phyloP scores from a whole-genome alignment of 2,329 filamentous ascomycete species.

The Paradendryphiella salina region DNA sequence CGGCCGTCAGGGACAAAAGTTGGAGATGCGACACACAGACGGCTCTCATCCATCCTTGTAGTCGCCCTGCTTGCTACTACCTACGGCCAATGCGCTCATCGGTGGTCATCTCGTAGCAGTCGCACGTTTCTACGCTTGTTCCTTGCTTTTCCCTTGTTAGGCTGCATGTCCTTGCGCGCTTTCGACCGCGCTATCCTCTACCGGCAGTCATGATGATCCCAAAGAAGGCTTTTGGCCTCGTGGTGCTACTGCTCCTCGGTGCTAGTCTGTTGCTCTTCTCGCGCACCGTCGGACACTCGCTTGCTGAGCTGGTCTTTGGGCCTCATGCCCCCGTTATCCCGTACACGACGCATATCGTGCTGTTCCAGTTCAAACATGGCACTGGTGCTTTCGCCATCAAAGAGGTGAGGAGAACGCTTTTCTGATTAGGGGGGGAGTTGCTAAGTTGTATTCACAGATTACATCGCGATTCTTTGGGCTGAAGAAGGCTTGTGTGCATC shows the following conservation, averaged over 20 bases:
- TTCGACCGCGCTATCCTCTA: conserved; percentile 2
- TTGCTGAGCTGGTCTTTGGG: conserved; percentile 21
- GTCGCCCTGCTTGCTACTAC: background rate
- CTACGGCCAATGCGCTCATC: conserved; percentile 5
- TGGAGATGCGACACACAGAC: background rate
- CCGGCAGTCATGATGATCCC: conserved; percentile 26
- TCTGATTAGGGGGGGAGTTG: background rate
- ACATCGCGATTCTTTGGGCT: conserved; percentile 37
- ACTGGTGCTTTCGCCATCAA: conserved; percentile 32
- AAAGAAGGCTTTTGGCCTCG: conserved; percentile 24
- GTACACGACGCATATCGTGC: conserved; percentile 37
- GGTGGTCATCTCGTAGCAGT: background rate
- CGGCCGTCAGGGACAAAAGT: background rate
- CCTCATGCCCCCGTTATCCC: conserved; percentile 23
- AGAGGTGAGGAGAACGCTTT: conserved; percentile 24
- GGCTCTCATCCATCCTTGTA: conserved; percentile 5
- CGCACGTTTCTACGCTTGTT: background rate
- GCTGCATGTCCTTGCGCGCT: conserved; percentile 1
- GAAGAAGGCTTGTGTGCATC: conserved; percentile 38
- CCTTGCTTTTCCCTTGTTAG: conserved; percentile 9
- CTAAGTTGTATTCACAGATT: conserved; percentile 26
- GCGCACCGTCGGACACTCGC: conserved; percentile 23
- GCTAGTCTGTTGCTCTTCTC: conserved; percentile 24
- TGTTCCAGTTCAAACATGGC: conserved; percentile 42
- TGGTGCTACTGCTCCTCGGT: conserved; percentile 17